Percentiles rank a stretch among this genome's conserved stretches.
These are phyloP conservation scores for Fusarium nematophilum DNA, from an alignment of 2,329 filamentous ascomycete genomes.

Conservation along the genomic window DNA sequence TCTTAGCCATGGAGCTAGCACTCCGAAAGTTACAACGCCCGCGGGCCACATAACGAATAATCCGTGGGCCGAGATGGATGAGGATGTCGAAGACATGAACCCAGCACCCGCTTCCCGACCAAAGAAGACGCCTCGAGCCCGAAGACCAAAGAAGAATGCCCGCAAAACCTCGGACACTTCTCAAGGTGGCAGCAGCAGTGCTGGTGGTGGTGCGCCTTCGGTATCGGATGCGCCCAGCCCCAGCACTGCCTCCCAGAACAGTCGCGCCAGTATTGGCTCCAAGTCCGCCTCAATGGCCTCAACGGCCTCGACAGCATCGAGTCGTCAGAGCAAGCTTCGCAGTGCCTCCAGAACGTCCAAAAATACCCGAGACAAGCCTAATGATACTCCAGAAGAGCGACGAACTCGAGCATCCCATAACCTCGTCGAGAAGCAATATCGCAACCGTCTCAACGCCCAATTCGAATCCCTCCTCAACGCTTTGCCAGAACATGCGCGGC, in stretches of 20 bases:
- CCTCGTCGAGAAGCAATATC: slow-evolving; percentile 45
- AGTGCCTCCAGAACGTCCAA: slow-evolving; percentile 45
- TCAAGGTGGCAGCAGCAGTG: slow-evolving; percentile 31
- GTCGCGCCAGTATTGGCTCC: slow-evolving; percentile 37
- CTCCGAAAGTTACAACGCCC: slow-evolving; percentile 42
- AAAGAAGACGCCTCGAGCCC: slow-evolving; percentile 33
- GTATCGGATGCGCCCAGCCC: slow-evolving; percentile 40
- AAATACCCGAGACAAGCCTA: slow-evolving; percentile 41
- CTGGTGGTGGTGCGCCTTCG: slow-evolving; percentile 29
- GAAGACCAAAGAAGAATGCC: slow-evolving; percentile 32
- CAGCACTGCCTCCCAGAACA: slow-evolving; percentile 39
- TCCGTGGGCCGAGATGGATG: slow-evolving; percentile 42
- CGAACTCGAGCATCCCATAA: slow-evolving; percentile 45
- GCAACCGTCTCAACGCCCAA: slow-evolving; percentile 43
- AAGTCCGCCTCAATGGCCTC: slow-evolving; percentile 40
- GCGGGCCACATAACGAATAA: slow-evolving; percentile 33
- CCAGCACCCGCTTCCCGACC: slow-evolving; percentile 19
- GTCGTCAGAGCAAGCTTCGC: slow-evolving; percentile 42
- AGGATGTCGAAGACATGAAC: slow-evolving; percentile 19
- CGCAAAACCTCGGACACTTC: slow-evolving; percentile 34
- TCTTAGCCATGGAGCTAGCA: slow-evolving; percentile 35
- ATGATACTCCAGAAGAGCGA: slow-evolving; percentile 42
- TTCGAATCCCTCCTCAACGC: slow-evolving; percentile 42
- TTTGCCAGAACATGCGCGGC: slow-evolving; percentile 38
- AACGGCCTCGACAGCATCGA: slow-evolving; percentile 39